Evolutionary conservation across 192 early-diverging fungal species (phyloP).

Genomic region (Rhizophlyctis rosea): DNA sequence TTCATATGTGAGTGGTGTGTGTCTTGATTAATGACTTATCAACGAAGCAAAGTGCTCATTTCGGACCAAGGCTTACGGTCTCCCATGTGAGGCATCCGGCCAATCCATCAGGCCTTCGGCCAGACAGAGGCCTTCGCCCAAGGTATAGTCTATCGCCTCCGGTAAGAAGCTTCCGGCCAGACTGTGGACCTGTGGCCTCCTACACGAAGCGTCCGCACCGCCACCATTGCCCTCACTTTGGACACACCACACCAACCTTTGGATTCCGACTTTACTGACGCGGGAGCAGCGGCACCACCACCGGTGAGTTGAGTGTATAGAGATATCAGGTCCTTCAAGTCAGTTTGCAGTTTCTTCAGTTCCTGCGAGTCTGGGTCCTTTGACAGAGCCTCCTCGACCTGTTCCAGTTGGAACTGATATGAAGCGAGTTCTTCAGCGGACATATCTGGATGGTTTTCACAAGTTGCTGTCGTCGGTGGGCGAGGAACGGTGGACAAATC

Average conservation of each 20-base stretch:
- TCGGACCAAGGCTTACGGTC: too few relatives aligned
- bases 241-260: constrained; percentile 5
- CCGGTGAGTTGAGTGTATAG: constrained; percentile 34
- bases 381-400: constrained; percentile 67
- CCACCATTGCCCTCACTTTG: constrained; percentile 1
- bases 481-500: too few relatives aligned
- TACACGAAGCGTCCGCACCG: background rate
- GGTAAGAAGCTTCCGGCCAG: too few relatives aligned
- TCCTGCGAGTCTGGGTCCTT: constrained; percentile 69
- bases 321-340: constrained; percentile 68
- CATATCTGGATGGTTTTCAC: background rate
- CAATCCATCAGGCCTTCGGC: too few relatives aligned
- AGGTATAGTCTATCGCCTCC: too few relatives aligned
- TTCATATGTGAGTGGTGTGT: too few relatives aligned
- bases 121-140: too few relatives aligned
- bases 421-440: constrained; percentile 46
- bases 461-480: too few relatives aligned
- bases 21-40: too few relatives aligned
- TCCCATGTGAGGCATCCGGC: too few relatives aligned
- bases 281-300: background rate
- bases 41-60: too few relatives aligned
- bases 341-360: constrained; percentile 59
- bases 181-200: too few relatives aligned
- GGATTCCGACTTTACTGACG: background rate
- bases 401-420: constrained; percentile 67